Evolutionary conservation across 2,329 filamentous ascomycete species (phyloP).

Genomic region (Microsporum canis): DNA sequence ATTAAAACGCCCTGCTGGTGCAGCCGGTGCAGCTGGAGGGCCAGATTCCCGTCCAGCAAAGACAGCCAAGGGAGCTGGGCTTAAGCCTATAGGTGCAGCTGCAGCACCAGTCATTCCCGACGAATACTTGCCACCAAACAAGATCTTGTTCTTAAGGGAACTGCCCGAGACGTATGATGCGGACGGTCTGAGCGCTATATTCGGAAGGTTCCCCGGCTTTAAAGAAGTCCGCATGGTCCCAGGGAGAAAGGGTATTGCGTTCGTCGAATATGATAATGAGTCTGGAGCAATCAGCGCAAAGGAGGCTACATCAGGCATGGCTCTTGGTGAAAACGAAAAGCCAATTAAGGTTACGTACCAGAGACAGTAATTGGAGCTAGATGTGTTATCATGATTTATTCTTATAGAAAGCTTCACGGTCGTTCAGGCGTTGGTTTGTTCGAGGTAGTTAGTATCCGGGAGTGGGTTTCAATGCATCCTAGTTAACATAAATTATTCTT

Average conservation of each 20-base stretch:
- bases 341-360: slow-evolving; percentile 94
- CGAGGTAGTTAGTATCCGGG: background rate
- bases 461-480: background rate
- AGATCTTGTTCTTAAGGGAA: slow-evolving; percentile 89
- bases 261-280: slow-evolving; percentile 92
- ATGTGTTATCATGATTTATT: background rate
- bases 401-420: slow-evolving; percentile 7
- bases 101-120: slow-evolving; percentile 73
- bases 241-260: slow-evolving; percentile 76
- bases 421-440: slow-evolving; percentile 11
- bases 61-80: slow-evolving; percentile 56
- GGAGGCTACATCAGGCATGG: slow-evolving; percentile 80
- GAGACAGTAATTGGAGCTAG: slow-evolving; percentile 50
- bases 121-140: slow-evolving; percentile 95
- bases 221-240: slow-evolving; percentile 84
- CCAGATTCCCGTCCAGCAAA: slow-evolving; percentile 51
- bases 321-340: slow-evolving; percentile 61
- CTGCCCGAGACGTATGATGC: slow-evolving; percentile 76
- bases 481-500: background rate
- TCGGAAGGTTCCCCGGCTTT: slow-evolving; percentile 85
- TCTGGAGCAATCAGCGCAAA: slow-evolving; percentile 83
- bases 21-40: slow-evolving; percentile 33
- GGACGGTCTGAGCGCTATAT: slow-evolving; percentile 67
- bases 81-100: slow-evolving; percentile 62
- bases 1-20: slow-evolving; percentile 52